Percentiles rank a stretch among this genome's conserved stretches.
phyloP scores from a whole-genome alignment of 345 rosid species.

The Ricinus communis region DNA sequence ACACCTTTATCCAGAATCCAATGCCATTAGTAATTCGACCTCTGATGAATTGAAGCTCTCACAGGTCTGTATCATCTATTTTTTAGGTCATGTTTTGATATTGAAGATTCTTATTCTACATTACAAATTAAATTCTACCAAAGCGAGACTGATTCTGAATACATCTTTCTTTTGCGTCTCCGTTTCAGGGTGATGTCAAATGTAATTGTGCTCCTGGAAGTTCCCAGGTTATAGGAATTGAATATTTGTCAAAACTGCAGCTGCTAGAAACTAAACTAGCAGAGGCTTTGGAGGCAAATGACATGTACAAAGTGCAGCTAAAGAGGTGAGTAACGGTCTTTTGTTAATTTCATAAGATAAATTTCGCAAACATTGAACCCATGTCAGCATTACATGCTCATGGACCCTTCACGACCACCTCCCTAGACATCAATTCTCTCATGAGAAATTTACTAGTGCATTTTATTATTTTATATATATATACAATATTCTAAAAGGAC shows the following conservation, averaged over 20 bases:
- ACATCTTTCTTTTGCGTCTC: neutral
- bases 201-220: conserved; percentile 17
- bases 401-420: neutral
- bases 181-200: conserved; percentile 33
- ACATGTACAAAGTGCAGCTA: conserved; percentile 53
- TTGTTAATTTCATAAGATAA: neutral
- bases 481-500: neutral
- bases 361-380: neutral
- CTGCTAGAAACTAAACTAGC: conserved; percentile 52
- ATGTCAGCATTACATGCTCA: neutral
- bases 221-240: conserved; percentile 21
- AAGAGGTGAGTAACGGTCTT: conserved; percentile 33
- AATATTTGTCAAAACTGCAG: conserved; percentile 41
- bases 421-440: too few species aligned
- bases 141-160: too few species aligned
- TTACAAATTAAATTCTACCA: neutral
- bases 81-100: conserved; percentile 2
- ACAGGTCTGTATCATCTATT: conserved; percentile 27
- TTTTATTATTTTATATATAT: too few species aligned
- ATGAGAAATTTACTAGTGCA: neutral
- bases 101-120: neutral
- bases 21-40: conserved; percentile 8
- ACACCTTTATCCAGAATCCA: conserved; percentile 15
- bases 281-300: conserved; percentile 57
- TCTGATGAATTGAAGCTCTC: conserved; percentile 23